phyloP scores from a whole-genome alignment of 2,329 filamentous ascomycete species.

The Teratosphaeria nubilosa region DNA sequence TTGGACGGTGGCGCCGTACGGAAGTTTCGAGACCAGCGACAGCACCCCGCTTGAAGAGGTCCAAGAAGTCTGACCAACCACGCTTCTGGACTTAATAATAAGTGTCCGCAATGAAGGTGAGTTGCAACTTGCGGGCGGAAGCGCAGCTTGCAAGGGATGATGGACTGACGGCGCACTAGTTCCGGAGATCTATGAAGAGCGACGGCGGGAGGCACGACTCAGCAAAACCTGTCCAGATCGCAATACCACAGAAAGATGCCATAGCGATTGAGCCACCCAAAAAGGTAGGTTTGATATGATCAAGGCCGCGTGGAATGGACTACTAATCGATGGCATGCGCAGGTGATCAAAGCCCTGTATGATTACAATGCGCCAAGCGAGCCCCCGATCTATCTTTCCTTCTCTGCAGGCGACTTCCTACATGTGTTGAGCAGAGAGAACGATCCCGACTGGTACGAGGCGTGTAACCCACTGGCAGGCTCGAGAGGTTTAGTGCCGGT shows the following conservation, averaged over 20 bases:
- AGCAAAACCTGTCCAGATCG: constrained; percentile 57
- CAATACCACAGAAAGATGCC: constrained; percentile 74
- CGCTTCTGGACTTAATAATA: background rate
- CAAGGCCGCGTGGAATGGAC: background rate
- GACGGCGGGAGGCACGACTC: constrained; percentile 56
- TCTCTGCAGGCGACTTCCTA: constrained; percentile 93
- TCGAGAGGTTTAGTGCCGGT: constrained; percentile 88
- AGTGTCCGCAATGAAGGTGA: background rate
- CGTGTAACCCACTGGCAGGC: constrained; percentile 86
- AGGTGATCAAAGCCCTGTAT: constrained; percentile 97
- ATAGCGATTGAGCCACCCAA: constrained; percentile 85
- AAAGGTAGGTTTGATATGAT: constrained; percentile 52
- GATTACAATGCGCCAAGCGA: constrained; percentile 64
- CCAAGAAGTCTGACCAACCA: background rate
- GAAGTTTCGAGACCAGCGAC: background rate
- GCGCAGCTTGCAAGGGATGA: constrained; percentile 7
- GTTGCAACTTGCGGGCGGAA: background rate
- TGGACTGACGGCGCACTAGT: constrained; percentile 23
- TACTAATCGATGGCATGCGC: background rate
- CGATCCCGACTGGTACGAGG: constrained; percentile 95
- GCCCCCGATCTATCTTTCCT: constrained; percentile 61
- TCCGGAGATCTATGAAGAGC: constrained; percentile 82
- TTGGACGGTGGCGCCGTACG: background rate
- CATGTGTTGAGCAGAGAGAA: constrained; percentile 95
- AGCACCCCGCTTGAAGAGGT: background rate